Percentiles rank a stretch among this genome's conserved stretches.
phyloP scores from a whole-genome alignment of 345 rosid genomes.

The Lenwebbia sp. region DNA sequence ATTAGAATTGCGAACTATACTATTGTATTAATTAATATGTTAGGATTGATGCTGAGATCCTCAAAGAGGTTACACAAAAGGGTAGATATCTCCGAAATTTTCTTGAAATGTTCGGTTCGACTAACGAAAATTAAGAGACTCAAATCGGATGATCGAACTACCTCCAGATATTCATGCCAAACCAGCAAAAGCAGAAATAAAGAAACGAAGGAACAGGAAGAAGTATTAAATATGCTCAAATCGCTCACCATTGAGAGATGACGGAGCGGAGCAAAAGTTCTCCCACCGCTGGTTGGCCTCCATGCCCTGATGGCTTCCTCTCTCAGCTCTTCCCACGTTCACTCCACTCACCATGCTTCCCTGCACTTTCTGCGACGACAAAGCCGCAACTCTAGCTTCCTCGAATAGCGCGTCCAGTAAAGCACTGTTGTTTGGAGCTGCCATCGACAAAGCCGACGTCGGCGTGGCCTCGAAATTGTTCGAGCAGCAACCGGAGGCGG shows the following conservation, averaged over 20 bases:
- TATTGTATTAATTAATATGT: not conserved
- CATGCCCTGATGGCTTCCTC: not conserved
- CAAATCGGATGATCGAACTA: not conserved
- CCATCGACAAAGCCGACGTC: not conserved
- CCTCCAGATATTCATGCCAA: not conserved
- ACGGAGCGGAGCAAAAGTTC: not conserved
- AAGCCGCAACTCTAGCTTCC: conserved; percentile 32
- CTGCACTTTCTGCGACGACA: not conserved
- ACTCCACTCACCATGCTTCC: not conserved
- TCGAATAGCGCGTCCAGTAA: conserved; percentile 42
- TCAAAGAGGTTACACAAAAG: not conserved
- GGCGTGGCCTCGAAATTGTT: not conserved
- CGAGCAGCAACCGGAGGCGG: not conserved
- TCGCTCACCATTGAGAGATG: not conserved
- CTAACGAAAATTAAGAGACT: not conserved
- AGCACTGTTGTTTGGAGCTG: conserved; percentile 22
- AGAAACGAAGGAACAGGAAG: not conserved
- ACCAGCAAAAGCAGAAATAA: not conserved
- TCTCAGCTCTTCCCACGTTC: not conserved
- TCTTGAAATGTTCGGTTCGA: not conserved
- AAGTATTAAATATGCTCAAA: not conserved
- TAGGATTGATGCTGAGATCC: not conserved
- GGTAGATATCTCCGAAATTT: not conserved
- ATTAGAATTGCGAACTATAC: not conserved
- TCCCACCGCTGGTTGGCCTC: not conserved